These are phyloP conservation scores for Raddia distichophylla DNA, from an alignment of 176 grass and related monocot genomes.

Conservation along the genomic window DNA sequence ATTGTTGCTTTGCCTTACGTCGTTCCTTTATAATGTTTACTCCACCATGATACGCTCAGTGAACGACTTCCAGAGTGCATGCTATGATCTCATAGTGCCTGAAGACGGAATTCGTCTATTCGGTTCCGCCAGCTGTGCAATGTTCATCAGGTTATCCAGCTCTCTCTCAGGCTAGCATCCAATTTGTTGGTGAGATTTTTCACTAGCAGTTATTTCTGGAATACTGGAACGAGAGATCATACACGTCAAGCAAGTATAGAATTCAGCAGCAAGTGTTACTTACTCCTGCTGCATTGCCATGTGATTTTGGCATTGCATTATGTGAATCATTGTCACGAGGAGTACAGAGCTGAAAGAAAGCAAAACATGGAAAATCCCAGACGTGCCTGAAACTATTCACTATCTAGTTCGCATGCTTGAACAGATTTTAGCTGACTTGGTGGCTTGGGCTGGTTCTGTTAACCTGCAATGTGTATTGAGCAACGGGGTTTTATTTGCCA, in stretches of 20 bases:
- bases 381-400: not conserved
- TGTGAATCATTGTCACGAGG: conserved; percentile 23
- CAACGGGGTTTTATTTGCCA: not conserved
- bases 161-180: not conserved
- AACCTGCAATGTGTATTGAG: not conserved
- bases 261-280: not conserved
- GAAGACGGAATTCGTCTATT: conserved; percentile 14
- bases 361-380: not conserved
- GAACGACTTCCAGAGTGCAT: not conserved
- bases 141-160: conserved; percentile 11
- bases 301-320: conserved; percentile 20
- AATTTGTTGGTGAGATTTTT: not conserved
- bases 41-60: not conserved
- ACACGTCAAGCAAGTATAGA: not conserved
- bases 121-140: not conserved
- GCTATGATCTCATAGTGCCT: conserved; percentile 21
- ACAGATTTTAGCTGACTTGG: conserved; percentile 4
- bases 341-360: not conserved
- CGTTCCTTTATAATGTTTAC: conserved; percentile 49
- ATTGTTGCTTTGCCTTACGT: conserved; percentile 60
- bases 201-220: not conserved
- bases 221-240: not conserved
- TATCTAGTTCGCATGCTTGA: not conserved
- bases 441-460: conserved; percentile 6
- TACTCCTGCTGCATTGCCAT: not conserved